phyloP scores from a whole-genome alignment of 441 rosid species.

The Mallotus japonicus region DNA sequence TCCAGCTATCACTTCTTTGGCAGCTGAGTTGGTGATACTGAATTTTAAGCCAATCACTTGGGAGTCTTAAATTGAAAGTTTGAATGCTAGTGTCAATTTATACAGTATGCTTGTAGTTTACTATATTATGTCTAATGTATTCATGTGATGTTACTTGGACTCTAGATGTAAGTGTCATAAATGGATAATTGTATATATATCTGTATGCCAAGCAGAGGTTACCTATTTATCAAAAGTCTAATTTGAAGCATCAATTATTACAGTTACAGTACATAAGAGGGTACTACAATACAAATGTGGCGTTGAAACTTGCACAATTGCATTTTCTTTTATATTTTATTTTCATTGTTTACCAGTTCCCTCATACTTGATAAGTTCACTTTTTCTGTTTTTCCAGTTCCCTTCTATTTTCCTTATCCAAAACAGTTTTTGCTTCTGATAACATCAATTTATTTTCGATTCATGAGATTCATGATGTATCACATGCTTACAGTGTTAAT shows the following conservation, averaged over 20 bases:
- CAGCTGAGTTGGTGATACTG: not conserved
- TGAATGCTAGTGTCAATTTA: not conserved
- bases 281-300: too few relatives aligned
- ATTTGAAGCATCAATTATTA: too few relatives aligned
- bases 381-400: not conserved
- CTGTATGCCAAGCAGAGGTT: not conserved
- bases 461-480: not conserved
- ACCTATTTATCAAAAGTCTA: too few relatives aligned
- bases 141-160: not conserved
- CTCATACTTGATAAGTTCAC: not conserved
- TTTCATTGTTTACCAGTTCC: not conserved
- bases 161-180: not conserved
- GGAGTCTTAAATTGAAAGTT: not conserved
- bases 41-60: not conserved
- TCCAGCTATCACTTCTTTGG: not conserved
- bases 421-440: not conserved
- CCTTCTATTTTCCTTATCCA: not conserved
- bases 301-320: not conserved
- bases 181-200: not conserved
- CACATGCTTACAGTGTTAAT: not conserved
- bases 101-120: not conserved
- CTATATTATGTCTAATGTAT: not conserved
- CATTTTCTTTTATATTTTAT: not conserved
- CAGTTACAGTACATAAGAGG: too few relatives aligned
- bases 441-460: too few relatives aligned